phyloP scores from a whole-genome alignment of 2,329 filamentous ascomycete genomes.

The Pseudogymnoascus sp. region DNA sequence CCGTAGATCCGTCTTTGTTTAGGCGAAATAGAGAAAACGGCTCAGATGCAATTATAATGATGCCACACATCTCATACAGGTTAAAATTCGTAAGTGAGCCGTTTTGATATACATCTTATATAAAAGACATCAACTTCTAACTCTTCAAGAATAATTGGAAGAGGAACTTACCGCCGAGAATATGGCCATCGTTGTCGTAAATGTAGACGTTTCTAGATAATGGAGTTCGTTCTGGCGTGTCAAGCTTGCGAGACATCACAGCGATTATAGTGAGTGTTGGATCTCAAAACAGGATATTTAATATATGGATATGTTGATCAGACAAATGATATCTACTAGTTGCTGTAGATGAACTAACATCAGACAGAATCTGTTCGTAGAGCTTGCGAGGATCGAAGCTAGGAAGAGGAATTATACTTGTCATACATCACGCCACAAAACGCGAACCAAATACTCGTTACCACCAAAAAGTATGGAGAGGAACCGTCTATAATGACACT shows the following conservation, averaged over 20 bases:
- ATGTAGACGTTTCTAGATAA: not conserved
- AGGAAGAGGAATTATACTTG: not conserved
- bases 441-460: not conserved
- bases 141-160: not conserved
- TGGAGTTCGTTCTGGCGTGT: not conserved
- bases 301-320: not conserved
- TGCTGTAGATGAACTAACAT: not conserved
- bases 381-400: not conserved
- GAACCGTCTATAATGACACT: not conserved
- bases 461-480: not conserved
- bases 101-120: not conserved
- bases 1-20: not conserved
- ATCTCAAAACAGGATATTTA: not conserved
- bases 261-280: not conserved
- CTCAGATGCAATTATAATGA: not conserved
- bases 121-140: not conserved
- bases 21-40: not conserved
- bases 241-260: not conserved
- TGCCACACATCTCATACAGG: not conserved
- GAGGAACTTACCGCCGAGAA: not conserved
- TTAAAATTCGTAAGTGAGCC: not conserved
- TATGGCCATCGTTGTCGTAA: not conserved
- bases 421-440: not conserved
- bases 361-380: not conserved
- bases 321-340: not conserved